phyloP scores from a whole-genome alignment of 768 basidiomycete species.

The Chiua virens region DNA sequence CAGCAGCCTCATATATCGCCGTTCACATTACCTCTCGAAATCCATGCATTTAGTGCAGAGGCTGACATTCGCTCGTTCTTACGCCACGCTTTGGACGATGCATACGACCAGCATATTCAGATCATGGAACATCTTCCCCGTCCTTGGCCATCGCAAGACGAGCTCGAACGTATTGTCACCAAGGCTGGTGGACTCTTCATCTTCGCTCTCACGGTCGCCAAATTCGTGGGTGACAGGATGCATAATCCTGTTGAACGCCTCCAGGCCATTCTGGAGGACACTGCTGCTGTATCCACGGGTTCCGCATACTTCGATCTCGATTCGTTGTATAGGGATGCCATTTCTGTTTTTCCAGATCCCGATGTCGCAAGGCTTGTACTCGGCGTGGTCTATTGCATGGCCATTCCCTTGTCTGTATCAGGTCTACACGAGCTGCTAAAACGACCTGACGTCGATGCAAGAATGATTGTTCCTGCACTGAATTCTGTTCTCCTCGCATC shows the following conservation, averaged over 20 bases:
- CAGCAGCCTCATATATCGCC: slow-evolving; percentile 11
- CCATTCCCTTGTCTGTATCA: slow-evolving; percentile 9
- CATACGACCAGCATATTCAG: slow-evolving; percentile 17
- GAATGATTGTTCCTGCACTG: slow-evolving; percentile 15
- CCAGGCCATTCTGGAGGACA: slow-evolving; percentile 14
- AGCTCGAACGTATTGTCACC: slow-evolving; percentile 17
- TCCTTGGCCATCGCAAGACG: slow-evolving; percentile 26
- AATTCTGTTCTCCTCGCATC: slow-evolving; percentile 18
- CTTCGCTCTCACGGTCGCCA: slow-evolving; percentile 29
- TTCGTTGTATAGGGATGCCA: slow-evolving; percentile 18
- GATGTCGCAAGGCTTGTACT: slow-evolving; percentile 18
- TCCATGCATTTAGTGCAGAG: slow-evolving; percentile 25
- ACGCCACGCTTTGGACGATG: slow-evolving; percentile 15
- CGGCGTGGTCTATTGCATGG: slow-evolving; percentile 17
- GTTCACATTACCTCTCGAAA: slow-evolving; percentile 13
- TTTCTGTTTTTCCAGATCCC: slow-evolving; percentile 17
- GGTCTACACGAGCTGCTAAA: slow-evolving; percentile 14
- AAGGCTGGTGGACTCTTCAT: slow-evolving; percentile 29
- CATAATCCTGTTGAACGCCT: slow-evolving; percentile 14
- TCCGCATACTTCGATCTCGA: slow-evolving; percentile 22
- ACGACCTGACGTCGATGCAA: slow-evolving; percentile 13
- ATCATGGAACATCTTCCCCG: slow-evolving; percentile 18
- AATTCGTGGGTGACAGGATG: slow-evolving; percentile 21
- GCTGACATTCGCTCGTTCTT: slow-evolving; percentile 25
- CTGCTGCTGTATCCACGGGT: neutral